Evolutionary conservation across 2,329 filamentous ascomycete genomes (phyloP), one percentile per base, ranked within the genome.

Genomic region (Camptophora hylomeconis): DNA sequence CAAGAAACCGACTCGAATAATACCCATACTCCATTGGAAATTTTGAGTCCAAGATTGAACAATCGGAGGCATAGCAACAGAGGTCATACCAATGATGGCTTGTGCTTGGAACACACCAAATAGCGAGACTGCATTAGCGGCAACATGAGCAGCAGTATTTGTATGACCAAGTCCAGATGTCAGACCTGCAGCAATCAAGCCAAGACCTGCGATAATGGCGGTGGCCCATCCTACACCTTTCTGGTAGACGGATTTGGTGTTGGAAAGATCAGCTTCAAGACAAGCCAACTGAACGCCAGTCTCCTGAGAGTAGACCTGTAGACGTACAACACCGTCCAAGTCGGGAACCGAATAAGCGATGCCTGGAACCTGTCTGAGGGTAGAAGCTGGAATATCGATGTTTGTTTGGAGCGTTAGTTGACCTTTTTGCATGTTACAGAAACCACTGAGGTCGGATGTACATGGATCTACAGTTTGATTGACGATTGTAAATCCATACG

Each of bases 11-110:
- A 94, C 67, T 28, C 72, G 71, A 46, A 95, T 92, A 46, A 95
- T 84, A 45, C 87, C 87, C 82, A 95, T 89, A 48, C 79, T 92
- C 87, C 87, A 95, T 51, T 92, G 80, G 60, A 95, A 94, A 58
- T 94, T 87, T 58, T 94, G 86, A 2, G 86, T 93, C 87, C 87
- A 95, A 0, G 86, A 70, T 47, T 80, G 69, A 30, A 92, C 87
- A 37, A 93, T 80, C 0, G 87, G 87, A 7, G 87, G 87, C 30
- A 93, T 69, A 24, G 67, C 65, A 9, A 94, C 77, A 12, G 78
- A 72, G 30, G 77, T 81, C 56, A 94, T 76, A 39, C 86, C 86
- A 46, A 93, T 66, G 55, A 94, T 83, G 15, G 87, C 86, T 56
- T 93, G 86, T 4, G 82, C 75, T 57, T 95, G 87, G 67, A 94